These are phyloP conservation scores for Blastomyces emzantsi DNA, from an alignment of 2,329 filamentous ascomycete species.

Conservation along the genomic window DNA sequence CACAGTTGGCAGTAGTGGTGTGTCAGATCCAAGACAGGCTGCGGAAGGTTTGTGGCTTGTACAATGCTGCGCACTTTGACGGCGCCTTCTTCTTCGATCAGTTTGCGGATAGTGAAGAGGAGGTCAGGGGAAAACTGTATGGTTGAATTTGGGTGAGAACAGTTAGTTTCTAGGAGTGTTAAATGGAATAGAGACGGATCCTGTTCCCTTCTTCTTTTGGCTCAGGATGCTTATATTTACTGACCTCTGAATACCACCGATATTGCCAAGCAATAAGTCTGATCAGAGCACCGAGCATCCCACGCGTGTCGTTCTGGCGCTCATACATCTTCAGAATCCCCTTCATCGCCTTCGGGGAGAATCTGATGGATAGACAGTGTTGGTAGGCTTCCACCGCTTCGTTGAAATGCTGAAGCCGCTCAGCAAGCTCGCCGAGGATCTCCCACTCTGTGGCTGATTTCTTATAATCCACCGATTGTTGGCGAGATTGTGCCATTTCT, in stretches of 20 bases:
- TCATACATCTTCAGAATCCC: constrained; percentile 77
- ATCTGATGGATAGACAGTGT: constrained; percentile 74
- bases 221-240: constrained; percentile 14
- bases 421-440: constrained; percentile 85
- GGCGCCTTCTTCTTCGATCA: constrained; percentile 96
- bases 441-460: constrained; percentile 98
- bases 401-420: constrained; percentile 82
- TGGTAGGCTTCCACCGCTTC: constrained; percentile 92
- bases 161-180: neutral
- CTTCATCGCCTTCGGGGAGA: constrained; percentile 84
- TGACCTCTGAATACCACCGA: constrained; percentile 92
- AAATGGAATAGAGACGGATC: neutral
- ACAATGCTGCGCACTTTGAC: constrained; percentile 97
- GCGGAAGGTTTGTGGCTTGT: constrained; percentile 87
- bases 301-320: constrained; percentile 65
- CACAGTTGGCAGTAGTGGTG: constrained; percentile 95
- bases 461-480: constrained; percentile 90
- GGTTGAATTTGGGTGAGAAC: neutral
- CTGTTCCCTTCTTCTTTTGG: neutral
- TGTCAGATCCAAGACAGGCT: constrained; percentile 85
- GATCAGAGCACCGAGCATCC: constrained; percentile 77
- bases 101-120: constrained; percentile 73
- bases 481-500: constrained; percentile 90
- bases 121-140: constrained; percentile 78
- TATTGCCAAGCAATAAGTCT: constrained; percentile 96